Evolutionary conservation across 768 basidiomycete species (phyloP).

Genomic region (Lanmaoa rubissima): DNA sequence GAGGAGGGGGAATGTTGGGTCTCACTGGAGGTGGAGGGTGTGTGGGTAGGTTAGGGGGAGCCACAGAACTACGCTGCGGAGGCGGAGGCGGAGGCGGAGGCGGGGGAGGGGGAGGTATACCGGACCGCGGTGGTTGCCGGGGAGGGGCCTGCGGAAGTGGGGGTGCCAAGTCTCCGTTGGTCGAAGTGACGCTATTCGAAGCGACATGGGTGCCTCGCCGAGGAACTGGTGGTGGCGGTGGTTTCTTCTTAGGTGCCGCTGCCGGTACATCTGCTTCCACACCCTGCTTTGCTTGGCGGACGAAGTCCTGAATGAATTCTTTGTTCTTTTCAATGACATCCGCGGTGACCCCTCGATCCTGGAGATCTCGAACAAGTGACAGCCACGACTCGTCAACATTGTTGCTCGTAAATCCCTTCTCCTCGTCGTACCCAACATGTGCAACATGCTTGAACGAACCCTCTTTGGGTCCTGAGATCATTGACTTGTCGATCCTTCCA

Average conservation of each 20-base stretch:
- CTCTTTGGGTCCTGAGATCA: slow-evolving; percentile 79
- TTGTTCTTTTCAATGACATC: slow-evolving; percentile 74
- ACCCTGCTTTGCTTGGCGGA: slow-evolving; percentile 46
- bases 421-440: slow-evolving; percentile 91
- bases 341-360: slow-evolving; percentile 60
- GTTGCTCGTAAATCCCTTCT: slow-evolving; percentile 80
- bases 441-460: slow-evolving; percentile 87
- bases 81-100: slow-evolving; percentile 25
- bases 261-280: slow-evolving; percentile 27
- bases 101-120: slow-evolving; percentile 12
- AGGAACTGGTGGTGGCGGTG: slow-evolving; percentile 39
- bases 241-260: slow-evolving; percentile 44
- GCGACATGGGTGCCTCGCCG: slow-evolving; percentile 26
- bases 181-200: slow-evolving; percentile 27
- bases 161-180: slow-evolving; percentile 23
- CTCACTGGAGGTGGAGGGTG: slow-evolving; percentile 34
- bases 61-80: slow-evolving; percentile 30
- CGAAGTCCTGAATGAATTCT: slow-evolving; percentile 86
- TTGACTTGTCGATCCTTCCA: slow-evolving; percentile 87
- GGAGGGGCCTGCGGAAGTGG: slow-evolving; percentile 34
- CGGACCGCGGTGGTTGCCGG: slow-evolving; percentile 29
- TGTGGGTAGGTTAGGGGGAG: slow-evolving; percentile 24
- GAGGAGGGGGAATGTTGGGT: slow-evolving; percentile 29
- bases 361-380: slow-evolving; percentile 63
- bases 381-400: slow-evolving; percentile 93